phyloP scores from a whole-genome alignment of 345 rosid species.

The Nephelium lappaceum region DNA sequence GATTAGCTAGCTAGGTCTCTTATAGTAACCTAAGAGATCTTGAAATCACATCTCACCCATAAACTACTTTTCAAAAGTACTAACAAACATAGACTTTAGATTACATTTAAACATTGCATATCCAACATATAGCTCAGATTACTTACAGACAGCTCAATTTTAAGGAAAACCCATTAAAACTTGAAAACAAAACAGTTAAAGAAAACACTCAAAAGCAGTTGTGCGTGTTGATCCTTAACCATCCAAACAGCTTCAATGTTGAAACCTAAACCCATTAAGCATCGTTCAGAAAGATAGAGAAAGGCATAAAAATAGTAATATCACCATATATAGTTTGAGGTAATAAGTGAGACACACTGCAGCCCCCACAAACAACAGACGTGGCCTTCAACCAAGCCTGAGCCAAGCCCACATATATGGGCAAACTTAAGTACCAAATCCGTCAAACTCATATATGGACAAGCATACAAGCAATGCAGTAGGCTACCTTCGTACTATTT shows the following conservation, averaged over 20 bases:
- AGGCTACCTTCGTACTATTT: no score
- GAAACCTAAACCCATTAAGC: neutral
- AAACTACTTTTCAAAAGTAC: neutral
- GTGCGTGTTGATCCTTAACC: neutral
- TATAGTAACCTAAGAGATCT: neutral
- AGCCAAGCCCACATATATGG: neutral
- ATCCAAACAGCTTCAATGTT: neutral
- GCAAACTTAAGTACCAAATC: no score
- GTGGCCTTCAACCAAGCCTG: neutral
- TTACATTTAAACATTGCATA: neutral
- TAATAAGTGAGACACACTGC: neutral
- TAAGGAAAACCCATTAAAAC: neutral
- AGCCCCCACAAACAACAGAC: neutral
- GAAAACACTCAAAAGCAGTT: neutral
- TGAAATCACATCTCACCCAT: neutral
- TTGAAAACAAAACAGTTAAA: neutral
- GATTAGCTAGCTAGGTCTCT: neutral
- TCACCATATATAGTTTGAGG: neutral
- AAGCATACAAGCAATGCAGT: no score
- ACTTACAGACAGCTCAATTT: neutral
- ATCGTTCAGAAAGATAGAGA: neutral
- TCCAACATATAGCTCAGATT: neutral
- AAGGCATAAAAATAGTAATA: neutral
- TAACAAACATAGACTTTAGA: neutral
- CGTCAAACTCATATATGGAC: no score